Evolutionary conservation across 495 filamentous ascomycete genomes (phyloP).

Genomic region (Aspergillus baeticus): DNA sequence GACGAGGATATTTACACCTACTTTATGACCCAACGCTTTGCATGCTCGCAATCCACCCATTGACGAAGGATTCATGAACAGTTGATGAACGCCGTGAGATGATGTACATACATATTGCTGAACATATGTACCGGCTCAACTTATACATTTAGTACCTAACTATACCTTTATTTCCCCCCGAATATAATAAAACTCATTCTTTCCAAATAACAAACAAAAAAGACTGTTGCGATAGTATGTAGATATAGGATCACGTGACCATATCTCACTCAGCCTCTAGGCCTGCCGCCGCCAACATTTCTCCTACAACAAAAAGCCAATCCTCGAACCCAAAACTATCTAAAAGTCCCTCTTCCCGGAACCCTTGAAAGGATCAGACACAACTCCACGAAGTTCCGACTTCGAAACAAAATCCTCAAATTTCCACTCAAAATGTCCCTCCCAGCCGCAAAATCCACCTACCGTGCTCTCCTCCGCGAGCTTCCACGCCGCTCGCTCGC

Average conservation of each 20-base stretch:
- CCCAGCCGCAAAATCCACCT: conserved; percentile 64
- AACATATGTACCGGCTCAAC: conserved; percentile 11
- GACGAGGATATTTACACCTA: conserved; percentile 1
- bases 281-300: no score
- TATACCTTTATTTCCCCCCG: background rate
- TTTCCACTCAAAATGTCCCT: conserved; percentile 27
- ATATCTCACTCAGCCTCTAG: no score
- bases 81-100: conserved; percentile 22
- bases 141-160: background rate
- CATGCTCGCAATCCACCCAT: conserved; percentile 9
- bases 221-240: no score
- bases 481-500: conserved; percentile 68
- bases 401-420: no score
- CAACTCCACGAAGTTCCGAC: no score
- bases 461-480: conserved; percentile 88
- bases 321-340: no score
- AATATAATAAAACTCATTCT: background rate
- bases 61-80: conserved; percentile 17
- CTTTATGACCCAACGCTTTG: conserved; percentile 6
- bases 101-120: conserved; percentile 25
- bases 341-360: no score
- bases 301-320: no score
- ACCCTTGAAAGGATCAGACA: no score
- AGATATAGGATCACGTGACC: no score
- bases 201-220: no score